phyloP scores from a whole-genome alignment of 2,329 filamentous ascomycete species.

The Cordyceps militaris region DNA sequence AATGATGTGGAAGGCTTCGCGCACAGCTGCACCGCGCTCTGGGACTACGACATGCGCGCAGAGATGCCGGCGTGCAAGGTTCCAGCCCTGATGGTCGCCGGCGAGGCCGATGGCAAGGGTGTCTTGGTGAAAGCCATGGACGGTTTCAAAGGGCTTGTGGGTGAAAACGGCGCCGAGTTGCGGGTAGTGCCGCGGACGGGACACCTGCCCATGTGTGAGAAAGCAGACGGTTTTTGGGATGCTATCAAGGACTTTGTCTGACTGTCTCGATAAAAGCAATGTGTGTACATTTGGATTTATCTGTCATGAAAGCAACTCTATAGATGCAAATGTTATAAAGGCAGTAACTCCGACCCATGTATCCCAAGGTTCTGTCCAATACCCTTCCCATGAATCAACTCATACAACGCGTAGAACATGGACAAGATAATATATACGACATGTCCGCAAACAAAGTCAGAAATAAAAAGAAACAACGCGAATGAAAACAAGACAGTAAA shows the following conservation, averaged over 20 bases:
- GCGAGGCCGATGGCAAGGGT: constrained; percentile 61
- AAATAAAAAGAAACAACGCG: neutral
- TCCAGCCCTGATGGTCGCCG: constrained; percentile 63
- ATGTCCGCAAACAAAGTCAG: neutral
- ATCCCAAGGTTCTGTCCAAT: neutral
- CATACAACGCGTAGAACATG: neutral
- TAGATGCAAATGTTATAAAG: neutral
- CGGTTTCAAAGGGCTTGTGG: constrained; percentile 56
- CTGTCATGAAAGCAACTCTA: neutral
- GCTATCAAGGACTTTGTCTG: constrained; percentile 55
- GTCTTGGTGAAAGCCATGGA: constrained; percentile 75
- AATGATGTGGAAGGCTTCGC: constrained; percentile 67
- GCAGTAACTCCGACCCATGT: neutral
- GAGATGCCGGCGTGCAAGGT: constrained; percentile 47
- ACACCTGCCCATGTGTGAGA: constrained; percentile 80
- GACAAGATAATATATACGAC: too few species aligned
- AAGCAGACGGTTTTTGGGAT: constrained; percentile 59
- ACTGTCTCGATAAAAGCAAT: neutral
- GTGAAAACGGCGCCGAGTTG: constrained; percentile 48
- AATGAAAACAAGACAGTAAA: neutral
- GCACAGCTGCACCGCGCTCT: constrained; percentile 61
- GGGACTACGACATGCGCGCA: constrained; percentile 60
- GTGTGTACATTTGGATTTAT: neutral
- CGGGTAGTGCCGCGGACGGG: constrained; percentile 63
- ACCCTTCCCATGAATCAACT: neutral